A percentile compares a stretch with the other conserved stretches of the same genome.
These are phyloP conservation scores for Penicillium paxilli DNA, from an alignment of 495 filamentous ascomycete species.

Conservation along the genomic window DNA sequence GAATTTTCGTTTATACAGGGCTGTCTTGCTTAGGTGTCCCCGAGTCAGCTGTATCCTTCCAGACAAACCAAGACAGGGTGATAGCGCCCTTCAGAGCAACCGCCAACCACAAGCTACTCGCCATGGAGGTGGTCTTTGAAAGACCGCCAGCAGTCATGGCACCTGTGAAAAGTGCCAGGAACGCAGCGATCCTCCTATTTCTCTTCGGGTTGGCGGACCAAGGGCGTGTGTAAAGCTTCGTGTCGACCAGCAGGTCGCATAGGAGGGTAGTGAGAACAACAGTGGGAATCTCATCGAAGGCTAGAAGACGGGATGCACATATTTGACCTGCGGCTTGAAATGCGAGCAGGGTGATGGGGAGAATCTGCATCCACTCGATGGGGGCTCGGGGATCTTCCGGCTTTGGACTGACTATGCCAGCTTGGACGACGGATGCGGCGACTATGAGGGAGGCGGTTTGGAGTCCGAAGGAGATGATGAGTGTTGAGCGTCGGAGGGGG, in stretches of 20 bases:
- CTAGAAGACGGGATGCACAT: conserved; percentile 56
- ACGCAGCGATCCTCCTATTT: conserved; percentile 33
- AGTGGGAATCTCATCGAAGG: conserved; percentile 67
- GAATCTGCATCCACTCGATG: conserved; percentile 36
- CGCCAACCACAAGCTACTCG: conserved; percentile 39
- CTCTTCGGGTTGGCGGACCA: conserved; percentile 31
- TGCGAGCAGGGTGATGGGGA: conserved; percentile 58
- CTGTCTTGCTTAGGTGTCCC: not conserved
- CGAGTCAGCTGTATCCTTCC: conserved; percentile 12
- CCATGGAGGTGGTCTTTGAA: conserved; percentile 28
- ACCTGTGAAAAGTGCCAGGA: conserved; percentile 36
- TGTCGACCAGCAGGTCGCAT: conserved; percentile 55
- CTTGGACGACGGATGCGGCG: conserved; percentile 54
- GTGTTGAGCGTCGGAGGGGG: conserved; percentile 46
- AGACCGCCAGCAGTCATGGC: conserved; percentile 41
- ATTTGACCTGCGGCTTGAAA: conserved; percentile 74
- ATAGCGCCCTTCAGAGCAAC: conserved; percentile 35
- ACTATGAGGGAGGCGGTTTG: conserved; percentile 54
- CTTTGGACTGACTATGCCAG: conserved; percentile 32
- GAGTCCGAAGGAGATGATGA: conserved; percentile 55
- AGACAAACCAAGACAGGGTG: conserved; percentile 32
- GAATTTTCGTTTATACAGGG: too few species aligned
- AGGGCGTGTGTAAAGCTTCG: conserved; percentile 21
- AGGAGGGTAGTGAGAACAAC: conserved; percentile 68
- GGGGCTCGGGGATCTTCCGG: conserved; percentile 36